phyloP scores from a whole-genome alignment of 768 basidiomycete genomes.

The Steccherinum ochraceum region DNA sequence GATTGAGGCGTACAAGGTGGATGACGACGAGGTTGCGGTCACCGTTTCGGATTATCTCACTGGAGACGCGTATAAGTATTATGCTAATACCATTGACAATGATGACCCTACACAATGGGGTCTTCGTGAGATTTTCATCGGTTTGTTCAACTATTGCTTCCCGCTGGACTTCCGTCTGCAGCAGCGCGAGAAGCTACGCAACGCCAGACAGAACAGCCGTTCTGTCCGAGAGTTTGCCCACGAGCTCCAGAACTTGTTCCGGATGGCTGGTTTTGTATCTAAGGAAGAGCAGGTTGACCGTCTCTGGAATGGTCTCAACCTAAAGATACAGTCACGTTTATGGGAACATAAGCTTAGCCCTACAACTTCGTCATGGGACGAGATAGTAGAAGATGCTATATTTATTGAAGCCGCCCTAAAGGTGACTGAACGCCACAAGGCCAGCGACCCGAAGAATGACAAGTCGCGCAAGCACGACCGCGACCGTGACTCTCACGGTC shows the following conservation, averaged over 20 bases:
- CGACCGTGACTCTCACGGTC: too few species aligned
- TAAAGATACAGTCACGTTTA: constrained; percentile 21
- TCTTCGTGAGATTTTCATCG: constrained; percentile 8
- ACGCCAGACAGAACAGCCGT: neutral
- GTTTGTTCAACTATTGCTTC: constrained; percentile 20
- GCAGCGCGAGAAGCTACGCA: constrained; percentile 4
- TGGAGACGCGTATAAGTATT: constrained; percentile 19
- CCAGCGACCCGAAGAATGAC: neutral
- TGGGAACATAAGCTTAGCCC: constrained; percentile 25
- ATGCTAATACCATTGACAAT: constrained; percentile 13
- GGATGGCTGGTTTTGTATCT: constrained; percentile 7
- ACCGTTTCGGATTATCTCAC: constrained; percentile 12
- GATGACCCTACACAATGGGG: constrained; percentile 8
- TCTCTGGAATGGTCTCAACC: constrained; percentile 28
- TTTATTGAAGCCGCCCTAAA: constrained; percentile 23
- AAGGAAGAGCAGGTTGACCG: constrained; percentile 21
- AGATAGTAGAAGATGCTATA: constrained; percentile 24
- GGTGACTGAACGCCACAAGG: neutral
- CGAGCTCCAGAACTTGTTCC: constrained; percentile 12
- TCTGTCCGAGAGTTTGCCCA: constrained; percentile 10
- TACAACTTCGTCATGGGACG: constrained; percentile 16
- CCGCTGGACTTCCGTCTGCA: constrained; percentile 13
- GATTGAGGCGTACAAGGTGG: constrained; percentile 1
- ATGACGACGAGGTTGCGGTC: neutral
- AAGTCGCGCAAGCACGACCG: neutral